Evolutionary conservation across 176 grass and related monocot species (phyloP).

Genomic region (Triticum dicoccoides): DNA sequence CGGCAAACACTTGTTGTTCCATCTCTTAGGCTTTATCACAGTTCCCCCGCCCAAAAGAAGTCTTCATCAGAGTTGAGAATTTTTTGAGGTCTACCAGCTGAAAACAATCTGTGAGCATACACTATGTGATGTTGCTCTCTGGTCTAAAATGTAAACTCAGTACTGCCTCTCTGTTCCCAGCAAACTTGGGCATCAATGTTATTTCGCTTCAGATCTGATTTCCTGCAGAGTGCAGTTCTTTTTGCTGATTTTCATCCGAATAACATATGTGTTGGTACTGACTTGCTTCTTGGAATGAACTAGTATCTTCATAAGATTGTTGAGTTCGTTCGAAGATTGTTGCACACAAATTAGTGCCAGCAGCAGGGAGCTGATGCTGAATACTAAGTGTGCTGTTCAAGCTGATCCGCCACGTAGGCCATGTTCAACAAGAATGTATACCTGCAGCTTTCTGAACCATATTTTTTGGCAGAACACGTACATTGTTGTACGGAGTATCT

Average conservation of each 20-base stretch:
- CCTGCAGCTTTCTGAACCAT: too few relatives aligned
- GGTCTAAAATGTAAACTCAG: neutral
- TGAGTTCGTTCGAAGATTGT: too few relatives aligned
- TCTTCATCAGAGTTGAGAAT: neutral
- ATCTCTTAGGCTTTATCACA: neutral
- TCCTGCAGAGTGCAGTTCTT: neutral
- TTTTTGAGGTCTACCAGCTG: neutral
- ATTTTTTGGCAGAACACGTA: too few relatives aligned
- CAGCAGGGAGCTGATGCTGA: too few relatives aligned
- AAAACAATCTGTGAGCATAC: neutral
- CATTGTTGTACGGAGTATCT: too few relatives aligned
- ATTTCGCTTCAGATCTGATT: neutral
- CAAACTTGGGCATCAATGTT: neutral
- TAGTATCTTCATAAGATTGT: too few relatives aligned
- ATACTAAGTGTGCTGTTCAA: too few relatives aligned
- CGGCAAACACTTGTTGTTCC: neutral
- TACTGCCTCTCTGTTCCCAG: neutral
- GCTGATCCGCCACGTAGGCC: too few relatives aligned
- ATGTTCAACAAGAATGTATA: too few relatives aligned
- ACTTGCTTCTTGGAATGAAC: too few relatives aligned
- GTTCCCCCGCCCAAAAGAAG: too few relatives aligned
- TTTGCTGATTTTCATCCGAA: neutral
- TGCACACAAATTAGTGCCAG: too few relatives aligned
- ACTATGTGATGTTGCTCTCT: neutral
- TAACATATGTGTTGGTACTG: neutral